Evolutionary conservation across 1,139 yeast genomes (phyloP).

Genomic region (Yamadazyma mexicana): DNA sequence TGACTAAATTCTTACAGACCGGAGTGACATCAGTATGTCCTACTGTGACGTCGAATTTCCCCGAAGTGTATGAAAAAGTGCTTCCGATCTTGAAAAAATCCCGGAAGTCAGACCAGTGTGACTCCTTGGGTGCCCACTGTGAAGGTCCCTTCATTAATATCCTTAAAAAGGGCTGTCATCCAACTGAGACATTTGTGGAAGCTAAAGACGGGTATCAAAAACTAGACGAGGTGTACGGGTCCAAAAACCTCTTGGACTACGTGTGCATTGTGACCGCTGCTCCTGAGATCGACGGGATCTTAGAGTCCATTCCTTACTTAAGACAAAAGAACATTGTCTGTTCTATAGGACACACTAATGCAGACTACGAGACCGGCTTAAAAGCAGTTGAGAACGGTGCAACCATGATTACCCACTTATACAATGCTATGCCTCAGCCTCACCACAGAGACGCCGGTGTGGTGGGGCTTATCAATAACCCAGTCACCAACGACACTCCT

Average conservation of each 20-base stretch:
- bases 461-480: conserved; percentile 52
- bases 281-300: conserved; percentile 58
- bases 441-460: conserved; percentile 65
- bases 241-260: conserved; percentile 37
- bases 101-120: conserved; percentile 40
- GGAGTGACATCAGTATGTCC: conserved; percentile 66
- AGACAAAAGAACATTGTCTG: conserved; percentile 37
- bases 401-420: conserved; percentile 61
- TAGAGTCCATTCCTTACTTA: conserved; percentile 48
- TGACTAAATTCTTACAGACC: conserved; percentile 49
- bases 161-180: conserved; percentile 64
- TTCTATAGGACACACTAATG: conserved; percentile 59
- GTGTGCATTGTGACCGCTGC: conserved; percentile 61
- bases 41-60: conserved; percentile 57
- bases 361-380: conserved; percentile 49
- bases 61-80: conserved; percentile 52
- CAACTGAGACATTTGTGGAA: conserved; percentile 53
- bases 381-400: conserved; percentile 56
- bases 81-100: conserved; percentile 46
- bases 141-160: conserved; percentile 64
- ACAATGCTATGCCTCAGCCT: conserved; percentile 69
- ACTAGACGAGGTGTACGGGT: conserved; percentile 46
- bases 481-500: conserved; percentile 37
- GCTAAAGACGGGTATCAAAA: conserved; percentile 41
- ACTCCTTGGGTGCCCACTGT: conserved; percentile 62